Percentiles rank a stretch among this genome's conserved stretches.
phyloP scores from a whole-genome alignment of 805 yeast genomes.

The Myxozyma neglecta region DNA sequence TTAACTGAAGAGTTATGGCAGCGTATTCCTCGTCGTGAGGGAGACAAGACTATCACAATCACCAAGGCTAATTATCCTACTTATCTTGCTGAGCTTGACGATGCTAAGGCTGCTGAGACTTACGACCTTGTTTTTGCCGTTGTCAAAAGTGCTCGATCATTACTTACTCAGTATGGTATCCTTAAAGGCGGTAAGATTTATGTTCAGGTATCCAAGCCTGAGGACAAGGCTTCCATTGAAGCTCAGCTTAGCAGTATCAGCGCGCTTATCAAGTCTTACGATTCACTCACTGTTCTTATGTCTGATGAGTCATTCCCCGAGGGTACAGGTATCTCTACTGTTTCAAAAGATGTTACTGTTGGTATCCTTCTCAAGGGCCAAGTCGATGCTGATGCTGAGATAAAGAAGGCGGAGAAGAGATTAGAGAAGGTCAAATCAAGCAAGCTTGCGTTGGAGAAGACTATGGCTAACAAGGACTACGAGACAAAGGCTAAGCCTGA shows the following conservation, averaged over 20 bases:
- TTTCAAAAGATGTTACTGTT: slow-evolving; percentile 77
- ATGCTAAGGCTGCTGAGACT: slow-evolving; percentile 64
- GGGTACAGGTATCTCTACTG: slow-evolving; percentile 86
- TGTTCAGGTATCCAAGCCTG: slow-evolving; percentile 64
- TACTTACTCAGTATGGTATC: slow-evolving; percentile 86
- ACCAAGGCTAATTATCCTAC: slow-evolving; percentile 78
- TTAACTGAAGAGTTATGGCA: slow-evolving; percentile 99
- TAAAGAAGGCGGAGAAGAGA: slow-evolving; percentile 76
- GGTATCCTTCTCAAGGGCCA: slow-evolving; percentile 93
- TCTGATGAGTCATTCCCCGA: slow-evolving; percentile 64
- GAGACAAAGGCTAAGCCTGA: slow-evolving; percentile 79
- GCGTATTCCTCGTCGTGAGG: slow-evolving; percentile 84
- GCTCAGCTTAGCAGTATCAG: slow-evolving; percentile 84
- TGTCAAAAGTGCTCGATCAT: slow-evolving; percentile 87
- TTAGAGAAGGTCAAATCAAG: slow-evolving; percentile 62
- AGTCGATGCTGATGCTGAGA: slow-evolving; percentile 89
- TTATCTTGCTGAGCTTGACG: slow-evolving; percentile 58
- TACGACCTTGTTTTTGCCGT: slow-evolving; percentile 83
- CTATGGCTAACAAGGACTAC: slow-evolving; percentile 71
- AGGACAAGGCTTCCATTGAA: slow-evolving; percentile 53
- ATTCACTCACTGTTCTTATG: slow-evolving; percentile 13
- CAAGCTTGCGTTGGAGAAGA: slow-evolving; percentile 65
- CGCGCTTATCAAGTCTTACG: slow-evolving; percentile 67
- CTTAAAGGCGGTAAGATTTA: slow-evolving; percentile 83
- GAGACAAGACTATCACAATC: slow-evolving; percentile 69